Evolutionary conservation across 2,329 filamentous ascomycete species (phyloP).

Genomic region (Colletotrichum tofieldiae): DNA sequence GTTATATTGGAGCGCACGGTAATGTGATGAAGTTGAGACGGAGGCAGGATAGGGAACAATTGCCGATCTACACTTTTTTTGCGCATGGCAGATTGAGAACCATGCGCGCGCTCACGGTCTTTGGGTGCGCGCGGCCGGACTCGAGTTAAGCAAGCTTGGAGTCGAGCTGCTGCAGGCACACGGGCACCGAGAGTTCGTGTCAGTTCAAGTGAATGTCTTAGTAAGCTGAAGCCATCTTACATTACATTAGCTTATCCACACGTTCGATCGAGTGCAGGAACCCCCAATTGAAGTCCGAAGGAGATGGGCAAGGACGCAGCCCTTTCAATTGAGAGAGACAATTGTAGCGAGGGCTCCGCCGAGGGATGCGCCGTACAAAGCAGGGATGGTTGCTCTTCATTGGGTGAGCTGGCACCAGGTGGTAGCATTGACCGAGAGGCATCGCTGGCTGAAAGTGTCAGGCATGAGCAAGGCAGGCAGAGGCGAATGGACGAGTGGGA

Average conservation of each 20-base stretch:
- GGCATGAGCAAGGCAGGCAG: not conserved
- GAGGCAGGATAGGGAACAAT: not conserved
- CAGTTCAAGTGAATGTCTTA: constrained; percentile 6
- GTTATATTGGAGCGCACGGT: not conserved
- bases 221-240: not conserved
- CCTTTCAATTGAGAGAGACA: constrained; percentile 1
- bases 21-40: constrained; percentile 10
- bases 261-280: not conserved
- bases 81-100: not conserved
- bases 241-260: not conserved
- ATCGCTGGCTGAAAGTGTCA: not conserved
- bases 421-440: not conserved
- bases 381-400: not conserved
- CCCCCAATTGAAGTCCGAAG: constrained; percentile 19
- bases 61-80: constrained; percentile 20
- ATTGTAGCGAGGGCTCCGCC: not conserved
- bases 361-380: constrained; percentile 6
- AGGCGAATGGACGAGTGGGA: not conserved
- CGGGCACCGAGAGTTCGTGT: constrained; percentile 14
- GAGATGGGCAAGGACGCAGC: not conserved
- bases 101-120: constrained; percentile 11
- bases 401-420: not conserved
- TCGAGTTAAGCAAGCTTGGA: constrained; percentile 23
- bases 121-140: constrained; percentile 14
- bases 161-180: constrained; percentile 35